Evolutionary conservation across 2,329 filamentous ascomycete genomes (phyloP), one percentile per base, ranked within the genome.

Genomic region (Sclerotinia spermophila): DNA sequence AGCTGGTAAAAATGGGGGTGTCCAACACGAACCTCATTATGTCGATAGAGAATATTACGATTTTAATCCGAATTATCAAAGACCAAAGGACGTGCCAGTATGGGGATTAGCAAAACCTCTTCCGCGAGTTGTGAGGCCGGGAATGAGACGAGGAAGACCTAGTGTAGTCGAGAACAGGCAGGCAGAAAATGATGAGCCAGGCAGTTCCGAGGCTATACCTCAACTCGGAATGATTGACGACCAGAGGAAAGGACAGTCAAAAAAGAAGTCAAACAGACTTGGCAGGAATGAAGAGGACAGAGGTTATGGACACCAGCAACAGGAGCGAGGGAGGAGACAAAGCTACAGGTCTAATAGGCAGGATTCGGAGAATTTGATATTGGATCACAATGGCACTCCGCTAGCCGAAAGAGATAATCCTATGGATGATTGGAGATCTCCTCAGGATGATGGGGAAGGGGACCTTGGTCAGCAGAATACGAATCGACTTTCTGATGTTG

Each of bases 51-150:
- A 70, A 35, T 75, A 73, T 42, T 72, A 75, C 53, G 61, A 64
- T n/a, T 48, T 71, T 2, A 75, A 74, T 66, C 70, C 72, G 21
- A 67, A 48, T 33, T 75, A 74, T n/a, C 60, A 71, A 48, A 71
- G 71, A 35, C 48, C 59, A 3, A 58, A 73, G 60, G 48, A 71
- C 30, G 30, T 38, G n/a, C 73, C 73, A n/a, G 35, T 75, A 71
- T 75, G 70, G 70, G 72, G 72, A 30, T 61, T 74, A 21, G 73
- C 73, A 42, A 74, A 73, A 27, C 71, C 73, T 42, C 61, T 75
- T 5, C 74, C 70, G 33, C 70, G 72, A 27, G 74, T 74, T 30
- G 71, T 74, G 3, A 67, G 72, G 27, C 65, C 65, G n/a, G 71
- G 73, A 19, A 74, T 73, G 71, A 68, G 70, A 40, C 51, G 69